Percentiles rank a stretch among this genome's conserved stretches.
Evolutionary conservation across 2,329 filamentous ascomycete species (phyloP).

Genomic region (Cladophialophora carrionii): DNA sequence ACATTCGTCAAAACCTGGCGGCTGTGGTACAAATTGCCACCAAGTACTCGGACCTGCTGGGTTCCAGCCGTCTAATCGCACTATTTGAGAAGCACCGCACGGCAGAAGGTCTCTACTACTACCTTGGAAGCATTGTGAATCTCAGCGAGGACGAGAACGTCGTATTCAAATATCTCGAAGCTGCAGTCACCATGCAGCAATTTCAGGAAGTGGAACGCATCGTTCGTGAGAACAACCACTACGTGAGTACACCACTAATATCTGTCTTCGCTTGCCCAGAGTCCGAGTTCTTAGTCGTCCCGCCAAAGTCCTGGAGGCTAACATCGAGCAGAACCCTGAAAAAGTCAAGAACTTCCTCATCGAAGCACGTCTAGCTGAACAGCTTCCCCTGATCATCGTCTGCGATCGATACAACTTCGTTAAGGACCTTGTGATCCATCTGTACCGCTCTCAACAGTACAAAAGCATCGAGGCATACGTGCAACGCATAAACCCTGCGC

Average conservation of each 20-base stretch:
- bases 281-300: neutral
- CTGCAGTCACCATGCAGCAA: slow-evolving; percentile 89
- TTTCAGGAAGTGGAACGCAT: slow-evolving; percentile 96
- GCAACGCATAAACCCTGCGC: slow-evolving; percentile 88
- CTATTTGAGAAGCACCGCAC: slow-evolving; percentile 98
- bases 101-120: slow-evolving; percentile 95
- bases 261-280: neutral
- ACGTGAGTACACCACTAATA: slow-evolving; percentile 52
- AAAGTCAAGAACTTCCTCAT: slow-evolving; percentile 99
- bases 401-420: slow-evolving; percentile 99
- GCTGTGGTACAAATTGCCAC: slow-evolving; percentile 93
- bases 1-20: slow-evolving; percentile 96
- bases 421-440: slow-evolving; percentile 90
- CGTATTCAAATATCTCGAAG: slow-evolving; percentile 99
- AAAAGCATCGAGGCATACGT: slow-evolving; percentile 98
- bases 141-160: slow-evolving; percentile 93
- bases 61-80: slow-evolving; percentile 83
- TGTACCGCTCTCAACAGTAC: slow-evolving; percentile 99
- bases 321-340: slow-evolving; percentile 62
- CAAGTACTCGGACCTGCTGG: slow-evolving; percentile 95
- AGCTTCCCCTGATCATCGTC: slow-evolving; percentile 94
- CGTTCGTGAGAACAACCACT: slow-evolving; percentile 87
- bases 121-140: slow-evolving; percentile 96
- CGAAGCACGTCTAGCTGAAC: slow-evolving; percentile 87
- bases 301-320: neutral